phyloP scores from a whole-genome alignment of 2,329 filamentous ascomycete species.

The Fusarium stilboides region DNA sequence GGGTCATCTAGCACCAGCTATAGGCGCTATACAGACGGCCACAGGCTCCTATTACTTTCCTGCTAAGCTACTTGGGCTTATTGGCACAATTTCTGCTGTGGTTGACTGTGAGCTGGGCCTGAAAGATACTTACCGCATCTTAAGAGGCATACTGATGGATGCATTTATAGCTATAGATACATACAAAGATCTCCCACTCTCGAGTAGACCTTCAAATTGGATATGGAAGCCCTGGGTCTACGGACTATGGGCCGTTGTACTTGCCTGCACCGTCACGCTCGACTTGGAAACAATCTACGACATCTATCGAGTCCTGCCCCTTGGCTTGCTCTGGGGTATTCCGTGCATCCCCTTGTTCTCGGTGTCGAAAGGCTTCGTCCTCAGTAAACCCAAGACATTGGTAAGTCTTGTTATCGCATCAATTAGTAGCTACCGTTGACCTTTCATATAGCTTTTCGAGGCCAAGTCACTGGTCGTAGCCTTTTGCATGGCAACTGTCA shows the following conservation, averaged over 20 bases:
- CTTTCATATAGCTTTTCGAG: slow-evolving; percentile 11
- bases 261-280: not conserved
- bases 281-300: slow-evolving; percentile 24
- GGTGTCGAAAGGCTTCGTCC: slow-evolving; percentile 1
- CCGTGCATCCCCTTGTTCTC: slow-evolving; percentile 20
- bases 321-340: slow-evolving; percentile 30
- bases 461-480: slow-evolving; percentile 28
- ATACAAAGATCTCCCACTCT: slow-evolving; percentile 19
- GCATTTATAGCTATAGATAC: slow-evolving; percentile 19
- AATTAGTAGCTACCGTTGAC: not conserved
- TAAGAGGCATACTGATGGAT: not conserved
- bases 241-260: slow-evolving; percentile 9
- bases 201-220: slow-evolving; percentile 14
- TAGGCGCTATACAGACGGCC: slow-evolving; percentile 22
- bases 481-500: slow-evolving; percentile 26
- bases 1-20: slow-evolving; percentile 22
- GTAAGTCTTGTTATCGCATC: not conserved
- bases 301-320: slow-evolving; percentile 24
- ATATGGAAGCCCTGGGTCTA: slow-evolving; percentile 25
- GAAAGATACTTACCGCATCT: not conserved
- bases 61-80: slow-evolving; percentile 17
- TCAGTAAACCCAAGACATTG: slow-evolving; percentile 26
- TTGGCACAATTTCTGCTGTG: slow-evolving; percentile 18
- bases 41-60: slow-evolving; percentile 30
- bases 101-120: slow-evolving; percentile 18